phyloP scores from a whole-genome alignment of 176 grass and related monocot genomes.

The Aegilops bicornis region DNA sequence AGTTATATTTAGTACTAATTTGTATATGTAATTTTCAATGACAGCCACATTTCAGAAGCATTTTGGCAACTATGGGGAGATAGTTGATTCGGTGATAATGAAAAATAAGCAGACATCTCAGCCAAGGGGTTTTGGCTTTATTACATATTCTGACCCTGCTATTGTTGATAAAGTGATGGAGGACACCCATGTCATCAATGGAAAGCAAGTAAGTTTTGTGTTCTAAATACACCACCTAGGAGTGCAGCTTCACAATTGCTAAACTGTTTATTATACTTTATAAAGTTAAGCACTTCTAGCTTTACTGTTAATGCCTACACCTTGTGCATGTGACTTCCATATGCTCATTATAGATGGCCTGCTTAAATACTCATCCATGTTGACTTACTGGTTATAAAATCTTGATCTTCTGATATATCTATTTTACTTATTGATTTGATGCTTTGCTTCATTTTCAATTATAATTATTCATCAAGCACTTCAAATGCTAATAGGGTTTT shows the following conservation, averaged over 20 bases:
- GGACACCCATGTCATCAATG: slow-evolving; percentile 72
- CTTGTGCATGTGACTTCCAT: neutral
- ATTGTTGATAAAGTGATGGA: slow-evolving; percentile 84
- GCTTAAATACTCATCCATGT: neutral
- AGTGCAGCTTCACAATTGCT: neutral
- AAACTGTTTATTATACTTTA: neutral
- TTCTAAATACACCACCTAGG: neutral
- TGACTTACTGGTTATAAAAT: neutral
- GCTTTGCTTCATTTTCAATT: neutral
- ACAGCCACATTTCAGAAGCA: slow-evolving; percentile 66
- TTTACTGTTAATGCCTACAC: neutral
- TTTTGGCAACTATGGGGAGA: slow-evolving; percentile 84
- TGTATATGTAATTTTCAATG: slow-evolving; percentile 15
- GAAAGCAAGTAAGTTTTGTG: slow-evolving; percentile 71
- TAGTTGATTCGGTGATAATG: slow-evolving; percentile 93
- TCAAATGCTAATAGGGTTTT: no score
- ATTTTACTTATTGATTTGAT: neutral
- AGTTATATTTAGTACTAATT: slow-evolving; percentile 25
- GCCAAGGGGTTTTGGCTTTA: slow-evolving; percentile 93
- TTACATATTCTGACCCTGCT: slow-evolving; percentile 79
- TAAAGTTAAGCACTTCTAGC: neutral
- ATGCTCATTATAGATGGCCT: neutral
- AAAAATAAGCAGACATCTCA: slow-evolving; percentile 77
- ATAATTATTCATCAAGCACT: no score
- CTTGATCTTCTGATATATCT: slow-evolving; percentile 5